Percentiles rank a stretch among this genome's conserved stretches.
Conservation (phyloP, 495 filamentous ascomycete species). For the Penicillium roqueforti region DNA sequence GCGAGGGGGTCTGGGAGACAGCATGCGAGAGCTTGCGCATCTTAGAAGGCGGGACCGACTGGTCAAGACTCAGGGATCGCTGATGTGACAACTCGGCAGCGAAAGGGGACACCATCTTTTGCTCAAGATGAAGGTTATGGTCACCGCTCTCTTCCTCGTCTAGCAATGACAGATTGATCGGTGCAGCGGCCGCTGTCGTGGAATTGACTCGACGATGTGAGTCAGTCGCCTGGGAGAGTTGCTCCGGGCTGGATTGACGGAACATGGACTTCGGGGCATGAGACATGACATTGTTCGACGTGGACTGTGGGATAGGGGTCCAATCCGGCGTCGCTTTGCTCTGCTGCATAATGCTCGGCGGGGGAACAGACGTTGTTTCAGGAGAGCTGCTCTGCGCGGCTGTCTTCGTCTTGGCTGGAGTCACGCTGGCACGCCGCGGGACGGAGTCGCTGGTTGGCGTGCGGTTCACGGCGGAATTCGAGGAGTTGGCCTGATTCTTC, state of each 20-base stretch:
- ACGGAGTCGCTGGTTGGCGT: conserved; percentile 47
- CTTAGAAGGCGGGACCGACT: conserved; percentile 37
- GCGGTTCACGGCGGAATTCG: conserved; percentile 37
- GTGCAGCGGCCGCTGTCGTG: conserved; percentile 35
- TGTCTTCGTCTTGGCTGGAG: conserved; percentile 49
- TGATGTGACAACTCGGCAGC: conserved; percentile 27
- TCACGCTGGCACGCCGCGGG: conserved; percentile 41
- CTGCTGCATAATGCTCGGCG: conserved; percentile 31
- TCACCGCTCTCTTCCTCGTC: conserved; percentile 60
- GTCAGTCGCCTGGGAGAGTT: conserved; percentile 37
- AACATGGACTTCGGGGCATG: conserved; percentile 42
- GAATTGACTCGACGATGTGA: conserved; percentile 26
- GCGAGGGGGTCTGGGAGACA: conserved; percentile 29
- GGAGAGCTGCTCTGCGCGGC: conserved; percentile 39
- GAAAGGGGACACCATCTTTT: conserved; percentile 25
- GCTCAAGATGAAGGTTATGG: conserved; percentile 21
- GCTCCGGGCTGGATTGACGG: conserved; percentile 52
- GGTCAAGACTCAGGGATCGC: conserved; percentile 21
- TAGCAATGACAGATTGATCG: conserved; percentile 69
- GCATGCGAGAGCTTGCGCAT: conserved; percentile 42
- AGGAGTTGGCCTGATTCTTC: conserved; percentile 40
- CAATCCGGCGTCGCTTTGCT: conserved; percentile 37
- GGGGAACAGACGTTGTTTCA: conserved; percentile 36
- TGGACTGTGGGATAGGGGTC: conserved; percentile 35
- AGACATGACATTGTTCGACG: conserved; percentile 24